A percentile compares a stretch with the other conserved stretches of the same genome.
These are phyloP conservation scores for Aspergillus sp. DNA, from an alignment of 2,329 filamentous ascomycete genomes.

Conservation along the genomic window DNA sequence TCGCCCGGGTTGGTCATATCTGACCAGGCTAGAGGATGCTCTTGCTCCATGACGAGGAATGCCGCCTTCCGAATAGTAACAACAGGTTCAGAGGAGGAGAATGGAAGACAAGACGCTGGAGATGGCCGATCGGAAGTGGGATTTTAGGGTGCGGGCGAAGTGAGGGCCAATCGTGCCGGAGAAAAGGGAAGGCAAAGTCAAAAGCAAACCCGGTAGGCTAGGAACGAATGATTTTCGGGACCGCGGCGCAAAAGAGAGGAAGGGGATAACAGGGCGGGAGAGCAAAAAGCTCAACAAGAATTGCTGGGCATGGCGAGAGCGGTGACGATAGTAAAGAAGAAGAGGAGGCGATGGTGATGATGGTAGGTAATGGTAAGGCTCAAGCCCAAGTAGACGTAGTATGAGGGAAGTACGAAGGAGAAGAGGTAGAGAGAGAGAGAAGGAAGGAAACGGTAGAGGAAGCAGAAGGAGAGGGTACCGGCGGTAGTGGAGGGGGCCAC, in stretches of 20 bases:
- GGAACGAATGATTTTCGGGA: background rate
- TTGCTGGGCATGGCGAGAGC: constrained; percentile 11
- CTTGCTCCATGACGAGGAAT: constrained; percentile 40
- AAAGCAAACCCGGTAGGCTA: background rate
- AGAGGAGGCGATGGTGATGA: background rate
- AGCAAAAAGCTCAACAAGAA: constrained; percentile 9
- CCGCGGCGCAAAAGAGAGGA: background rate
- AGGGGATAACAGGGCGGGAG: background rate
- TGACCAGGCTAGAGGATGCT: constrained; percentile 29
- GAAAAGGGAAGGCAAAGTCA: background rate
- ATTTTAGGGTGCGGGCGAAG: background rate
- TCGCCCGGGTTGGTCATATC: constrained; percentile 44
- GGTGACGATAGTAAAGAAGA: background rate
- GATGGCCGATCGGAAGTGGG: background rate
- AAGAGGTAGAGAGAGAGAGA: constrained; percentile 3
- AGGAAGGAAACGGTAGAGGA: background rate
- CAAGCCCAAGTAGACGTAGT: constrained; percentile 1
- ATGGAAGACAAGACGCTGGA: background rate
- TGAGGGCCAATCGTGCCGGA: background rate
- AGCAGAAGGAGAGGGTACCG: background rate
- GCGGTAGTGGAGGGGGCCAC: background rate
- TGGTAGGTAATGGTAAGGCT: background rate
- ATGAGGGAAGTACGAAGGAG: background rate
- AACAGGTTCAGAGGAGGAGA: background rate
- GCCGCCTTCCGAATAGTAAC: background rate